Base-by-base conservation (phyloP, 2,329 filamentous ascomycete genomes). In the Basipetospora chlamydospora region DNA sequence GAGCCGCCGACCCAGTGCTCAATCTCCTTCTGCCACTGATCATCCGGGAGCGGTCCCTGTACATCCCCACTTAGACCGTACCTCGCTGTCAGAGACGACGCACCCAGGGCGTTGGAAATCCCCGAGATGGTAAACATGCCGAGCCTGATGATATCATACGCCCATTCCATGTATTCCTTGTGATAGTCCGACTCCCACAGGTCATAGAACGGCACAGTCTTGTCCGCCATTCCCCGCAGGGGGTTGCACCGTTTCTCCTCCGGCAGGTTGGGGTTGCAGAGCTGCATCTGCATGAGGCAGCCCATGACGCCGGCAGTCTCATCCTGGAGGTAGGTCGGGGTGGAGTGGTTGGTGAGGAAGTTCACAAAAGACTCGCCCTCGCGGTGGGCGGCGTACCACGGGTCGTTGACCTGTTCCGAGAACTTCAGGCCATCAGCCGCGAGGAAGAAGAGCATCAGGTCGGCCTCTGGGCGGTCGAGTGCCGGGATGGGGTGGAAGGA, bases 371-470 rank as follows among this genome's bases (percentile, higher is more conserved):
- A 17, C 12, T 17, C 17, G 17, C 30, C 30, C 15, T 33, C 15
- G 5, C 6, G 12, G 30, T 33, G 30, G 17, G 30, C 30, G 10
- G 30, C 11, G 30, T 13, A 33, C 30, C 30, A 33, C 30, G 30
- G 30, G 15, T 33, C 30, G 8, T 33, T 20, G 15, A 33, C 30
- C 7, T 10, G 6, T 4, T 10, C 11, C 10, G 13, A 4, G 11
- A 21, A 33, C 12, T 21, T 4, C 12, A 33, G 7, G 16, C 30
- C 30, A 12, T 17, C 17, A n/a, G 13, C 30, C 3, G 30, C 20
- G 30, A 33, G 30, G 18, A 33, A 33, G 30, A 33, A 33, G 16
- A 33, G 30, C 30, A 33, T 33, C 10, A 33, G 11, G 30, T 33
- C 30, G 18, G 30, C 30, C 6, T 33, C 30, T 12, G 16, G 11